phyloP scores from a whole-genome alignment of 768 basidiomycete genomes.

The Kwoniella sp. region DNA sequence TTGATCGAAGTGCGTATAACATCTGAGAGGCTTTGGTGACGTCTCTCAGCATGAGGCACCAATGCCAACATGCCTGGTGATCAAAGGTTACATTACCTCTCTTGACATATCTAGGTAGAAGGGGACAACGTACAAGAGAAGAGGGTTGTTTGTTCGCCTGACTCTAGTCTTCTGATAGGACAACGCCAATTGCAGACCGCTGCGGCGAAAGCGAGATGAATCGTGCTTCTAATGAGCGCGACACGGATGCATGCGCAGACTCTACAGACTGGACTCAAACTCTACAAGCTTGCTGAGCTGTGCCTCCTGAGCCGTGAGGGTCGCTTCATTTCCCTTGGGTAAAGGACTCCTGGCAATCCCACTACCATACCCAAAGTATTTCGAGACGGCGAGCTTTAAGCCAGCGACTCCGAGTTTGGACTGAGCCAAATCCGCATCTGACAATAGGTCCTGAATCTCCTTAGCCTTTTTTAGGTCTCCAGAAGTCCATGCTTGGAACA shows the following conservation, averaged over 20 bases:
- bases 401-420: slow-evolving; percentile 35
- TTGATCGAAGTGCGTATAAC: no score
- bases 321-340: slow-evolving; percentile 52
- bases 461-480: slow-evolving; percentile 30
- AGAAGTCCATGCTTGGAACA: slow-evolving; percentile 23
- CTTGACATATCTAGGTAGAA: no score
- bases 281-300: slow-evolving; percentile 25
- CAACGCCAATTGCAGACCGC: no score
- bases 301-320: slow-evolving; percentile 37
- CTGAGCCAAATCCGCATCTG: slow-evolving; percentile 32
- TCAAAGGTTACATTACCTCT: no score
- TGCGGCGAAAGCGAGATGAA: no score
- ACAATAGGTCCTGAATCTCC: slow-evolving; percentile 28
- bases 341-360: slow-evolving; percentile 28
- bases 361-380: slow-evolving; percentile 37
- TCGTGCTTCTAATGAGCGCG: no score
- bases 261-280: slow-evolving; percentile 18
- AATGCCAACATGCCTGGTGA: no score
- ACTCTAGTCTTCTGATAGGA: no score
- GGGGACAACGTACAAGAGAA: no score
- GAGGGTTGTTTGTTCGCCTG: no score
- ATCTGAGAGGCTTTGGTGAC: no score
- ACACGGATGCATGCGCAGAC: not conserved
- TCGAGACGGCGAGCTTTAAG: slow-evolving; percentile 32
- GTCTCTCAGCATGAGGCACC: no score